phyloP scores from a whole-genome alignment of 331 rosid genomes.

The Erythrophleum ivorense region DNA sequence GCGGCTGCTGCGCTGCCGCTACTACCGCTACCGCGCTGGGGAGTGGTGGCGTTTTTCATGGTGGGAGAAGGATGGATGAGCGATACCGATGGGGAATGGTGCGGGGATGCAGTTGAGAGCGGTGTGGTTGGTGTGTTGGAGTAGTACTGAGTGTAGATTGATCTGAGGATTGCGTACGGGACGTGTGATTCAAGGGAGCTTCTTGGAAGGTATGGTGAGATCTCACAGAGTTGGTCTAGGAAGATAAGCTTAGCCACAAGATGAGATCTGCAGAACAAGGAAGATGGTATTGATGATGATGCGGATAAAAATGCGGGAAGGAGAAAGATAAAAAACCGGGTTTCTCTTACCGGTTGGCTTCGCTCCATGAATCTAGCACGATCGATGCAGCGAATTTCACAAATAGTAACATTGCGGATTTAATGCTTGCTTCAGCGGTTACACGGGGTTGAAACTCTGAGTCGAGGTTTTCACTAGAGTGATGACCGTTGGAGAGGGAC shows the following conservation, averaged over 20 bases:
- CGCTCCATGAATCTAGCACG: constrained; percentile 84
- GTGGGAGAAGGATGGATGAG: constrained; percentile 79
- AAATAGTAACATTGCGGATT: constrained; percentile 82
- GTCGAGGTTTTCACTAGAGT: constrained; percentile 54
- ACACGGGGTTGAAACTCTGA: constrained; percentile 58
- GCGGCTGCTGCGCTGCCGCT: too few species aligned
- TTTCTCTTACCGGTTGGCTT: constrained; percentile 62
- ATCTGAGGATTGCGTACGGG: constrained; percentile 85
- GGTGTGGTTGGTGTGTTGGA: constrained; percentile 65
- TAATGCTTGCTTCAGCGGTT: constrained; percentile 86
- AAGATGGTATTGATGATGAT: too few species aligned
- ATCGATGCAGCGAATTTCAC: constrained; percentile 78
- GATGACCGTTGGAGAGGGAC: constrained; percentile 68
- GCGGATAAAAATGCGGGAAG: too few species aligned
- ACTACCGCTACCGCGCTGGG: constrained; percentile 56
- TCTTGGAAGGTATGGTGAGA: constrained; percentile 87
- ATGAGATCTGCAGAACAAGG: constrained; percentile 63
- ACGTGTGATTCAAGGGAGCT: constrained; percentile 76
- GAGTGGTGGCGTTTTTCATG: constrained; percentile 60
- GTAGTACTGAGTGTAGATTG: constrained; percentile 83
- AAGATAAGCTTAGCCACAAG: constrained; percentile 85
- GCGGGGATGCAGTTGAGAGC: constrained; percentile 75
- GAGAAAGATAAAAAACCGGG: constrained; percentile 6
- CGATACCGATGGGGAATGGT: constrained; percentile 73
- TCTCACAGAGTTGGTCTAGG: constrained; percentile 89